These are phyloP conservation scores for Phyllostachys edulis DNA, from an alignment of 176 grass and related monocot genomes.

Conservation along the genomic window DNA sequence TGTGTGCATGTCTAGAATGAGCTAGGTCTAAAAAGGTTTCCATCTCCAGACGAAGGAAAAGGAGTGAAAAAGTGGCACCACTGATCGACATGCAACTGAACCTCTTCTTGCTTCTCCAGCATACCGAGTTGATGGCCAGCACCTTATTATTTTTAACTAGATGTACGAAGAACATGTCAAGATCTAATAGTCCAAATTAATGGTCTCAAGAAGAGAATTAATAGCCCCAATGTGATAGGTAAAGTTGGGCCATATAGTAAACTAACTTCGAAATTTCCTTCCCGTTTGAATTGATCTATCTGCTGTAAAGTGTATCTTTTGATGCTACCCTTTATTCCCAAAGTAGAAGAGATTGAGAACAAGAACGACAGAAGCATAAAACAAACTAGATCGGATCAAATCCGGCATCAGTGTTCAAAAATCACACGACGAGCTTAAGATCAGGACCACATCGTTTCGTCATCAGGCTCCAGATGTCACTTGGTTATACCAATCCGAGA, in stretches of 20 bases:
- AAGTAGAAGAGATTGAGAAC: constrained; percentile 22
- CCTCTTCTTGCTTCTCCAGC: background rate
- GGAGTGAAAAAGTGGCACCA: background rate
- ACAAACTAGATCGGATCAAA: constrained; percentile 44
- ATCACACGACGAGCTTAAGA: background rate
- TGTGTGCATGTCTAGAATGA: constrained; percentile 29
- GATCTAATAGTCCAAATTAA: background rate
- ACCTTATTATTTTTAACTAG: background rate
- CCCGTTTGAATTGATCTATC: constrained; percentile 31
- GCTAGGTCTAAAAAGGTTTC: background rate
- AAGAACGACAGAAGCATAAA: constrained; percentile 44
- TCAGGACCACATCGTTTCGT: background rate
- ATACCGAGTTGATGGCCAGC: background rate
- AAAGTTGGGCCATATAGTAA: constrained; percentile 29
- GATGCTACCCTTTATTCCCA: constrained; percentile 43
- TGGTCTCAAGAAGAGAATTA: background rate
- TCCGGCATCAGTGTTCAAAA: constrained; percentile 19
- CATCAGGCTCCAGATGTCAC: constrained; percentile 29
- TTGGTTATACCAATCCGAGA: background rate
- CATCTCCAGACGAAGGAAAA: constrained; percentile 18
- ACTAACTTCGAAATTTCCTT: constrained; percentile 13
- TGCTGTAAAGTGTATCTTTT: constrained; percentile 41
- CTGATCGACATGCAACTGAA: background rate
- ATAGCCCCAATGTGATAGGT: background rate
- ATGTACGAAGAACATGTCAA: background rate